Base-by-base conservation (phyloP, 352 stramenopile genomes). In the Globisporangium uncinulatum region DNA sequence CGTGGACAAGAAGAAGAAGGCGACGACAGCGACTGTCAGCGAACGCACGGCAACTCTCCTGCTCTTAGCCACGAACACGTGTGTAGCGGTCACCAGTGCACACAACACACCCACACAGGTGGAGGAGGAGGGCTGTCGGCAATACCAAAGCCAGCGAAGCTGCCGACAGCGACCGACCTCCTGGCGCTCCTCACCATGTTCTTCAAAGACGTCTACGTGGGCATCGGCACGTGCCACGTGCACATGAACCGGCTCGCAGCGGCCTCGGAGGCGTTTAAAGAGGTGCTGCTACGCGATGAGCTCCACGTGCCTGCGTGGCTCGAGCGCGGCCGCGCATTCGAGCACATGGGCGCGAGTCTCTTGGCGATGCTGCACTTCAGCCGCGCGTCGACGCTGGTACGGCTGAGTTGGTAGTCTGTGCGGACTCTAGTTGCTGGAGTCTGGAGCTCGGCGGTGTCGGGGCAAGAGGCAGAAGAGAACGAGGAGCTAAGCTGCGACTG, bases 291-390 rank as follows among this genome's bases (percentile, higher is more conserved):
- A 19, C 59, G 73, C 29, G 78, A 89, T 44, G 67, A 83, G 15
- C 54, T 43, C 13, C 62, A 89, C 51, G 11, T 83, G 4, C 15
- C 24, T 0, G 76, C 78, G 52, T 91, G 81, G 81, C 29, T 83
- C 6, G 65, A 73, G 51, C 65, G 81, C 57, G 81, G 81, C 0
- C 37, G 64, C 59, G 61, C 69, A 8, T 91, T 91, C 59, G 78
- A 88, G 51, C 39, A 39, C 0, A 83, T 91, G 71, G 63, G 67
- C 69, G 51, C 57, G 50, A 41, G 52, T 39, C 50, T 91, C 32
- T 62, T 91, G 15, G 81, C 81, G 1, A 79, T 86, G 74, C 51
- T 91, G n/a, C 81, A 91, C 43, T 91, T 71, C 56, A 86, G 70
- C 39, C 70, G 78, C 21, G 74, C 86, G 13, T 70, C 64, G 1